A percentile compares a stretch with the other conserved stretches of the same genome.
phyloP scores from a whole-genome alignment of 2,329 filamentous ascomycete species.

The Neocucurbitaria cava region DNA sequence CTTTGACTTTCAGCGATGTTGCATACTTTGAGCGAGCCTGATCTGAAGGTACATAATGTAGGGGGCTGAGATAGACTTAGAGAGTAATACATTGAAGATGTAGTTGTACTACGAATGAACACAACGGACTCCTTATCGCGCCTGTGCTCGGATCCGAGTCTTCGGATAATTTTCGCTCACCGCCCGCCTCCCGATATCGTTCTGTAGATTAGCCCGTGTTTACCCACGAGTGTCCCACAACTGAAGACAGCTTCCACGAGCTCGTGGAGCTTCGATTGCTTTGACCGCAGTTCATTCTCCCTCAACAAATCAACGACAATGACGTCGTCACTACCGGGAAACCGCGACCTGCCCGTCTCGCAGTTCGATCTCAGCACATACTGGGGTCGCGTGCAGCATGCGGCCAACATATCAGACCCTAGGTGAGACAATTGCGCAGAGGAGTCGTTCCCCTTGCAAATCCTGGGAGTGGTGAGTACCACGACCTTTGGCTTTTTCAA shows the following conservation, averaged over 20 bases:
- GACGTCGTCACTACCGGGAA: conserved; percentile 69
- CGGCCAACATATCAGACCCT: conserved; percentile 88
- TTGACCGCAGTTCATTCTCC: conserved; percentile 1
- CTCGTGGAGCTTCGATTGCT: conserved; percentile 5
- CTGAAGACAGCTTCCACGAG: conserved; percentile 1
- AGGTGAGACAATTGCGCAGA: conserved; percentile 69
- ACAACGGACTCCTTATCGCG: conserved; percentile 9
- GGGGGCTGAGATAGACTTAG: background rate
- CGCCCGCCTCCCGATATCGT: conserved; percentile 28
- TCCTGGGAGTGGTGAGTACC: conserved; percentile 48
- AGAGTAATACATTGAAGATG: too few relatives aligned
- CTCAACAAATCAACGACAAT: conserved; percentile 46
- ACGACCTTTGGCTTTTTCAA: conserved; percentile 34
- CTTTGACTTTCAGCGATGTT: conserved; percentile 8
- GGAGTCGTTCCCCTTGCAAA: conserved; percentile 15
- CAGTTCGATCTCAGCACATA: conserved; percentile 94
- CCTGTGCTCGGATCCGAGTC: conserved; percentile 3
- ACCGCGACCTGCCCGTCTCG: conserved; percentile 85
- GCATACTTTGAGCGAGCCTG: conserved; percentile 2
- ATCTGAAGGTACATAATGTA: background rate
- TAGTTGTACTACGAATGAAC: too few relatives aligned
- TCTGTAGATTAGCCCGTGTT: conserved; percentile 1
- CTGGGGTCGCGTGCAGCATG: conserved; percentile 91
- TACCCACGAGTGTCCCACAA: conserved; percentile 12
- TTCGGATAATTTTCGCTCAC: conserved; percentile 15